Evolutionary conservation across 2,329 filamentous ascomycete genomes (phyloP).

Genomic region (Trichothecium sympodiale): DNA sequence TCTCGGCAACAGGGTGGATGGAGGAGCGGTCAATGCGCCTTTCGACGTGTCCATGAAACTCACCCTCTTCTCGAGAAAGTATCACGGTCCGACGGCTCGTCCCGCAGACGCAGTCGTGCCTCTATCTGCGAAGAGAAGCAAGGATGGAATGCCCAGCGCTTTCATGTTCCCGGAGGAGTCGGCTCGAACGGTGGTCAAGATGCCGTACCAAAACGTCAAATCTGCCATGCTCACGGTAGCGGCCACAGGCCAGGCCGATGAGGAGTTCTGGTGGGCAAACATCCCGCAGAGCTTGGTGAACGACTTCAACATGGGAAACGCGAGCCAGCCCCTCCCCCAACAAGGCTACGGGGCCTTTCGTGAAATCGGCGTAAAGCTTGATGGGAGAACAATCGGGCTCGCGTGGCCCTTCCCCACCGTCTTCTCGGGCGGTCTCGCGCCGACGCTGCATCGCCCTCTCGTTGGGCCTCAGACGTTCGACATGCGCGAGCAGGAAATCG

Average conservation of each 20-base stretch:
- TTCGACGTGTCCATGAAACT: conserved; percentile 68
- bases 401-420: conserved; percentile 75
- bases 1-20: conserved; percentile 44
- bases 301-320: conserved; percentile 42
- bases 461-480: conserved; percentile 73
- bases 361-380: conserved; percentile 67
- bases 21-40: conserved; percentile 45
- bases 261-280: conserved; percentile 84
- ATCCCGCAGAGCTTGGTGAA: conserved; percentile 50
- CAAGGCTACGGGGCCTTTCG: conserved; percentile 60
- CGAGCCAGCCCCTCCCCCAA: conserved; percentile 37
- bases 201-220: conserved; percentile 51
- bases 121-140: conserved; percentile 44
- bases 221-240: conserved; percentile 67
- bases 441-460: conserved; percentile 66
- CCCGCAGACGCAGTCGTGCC: conserved; percentile 58
- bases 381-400: conserved; percentile 61
- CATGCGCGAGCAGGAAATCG: conserved; percentile 68
- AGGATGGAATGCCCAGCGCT: conserved; percentile 44
- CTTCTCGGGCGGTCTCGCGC: conserved; percentile 71
- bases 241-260: conserved; percentile 62
- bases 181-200: conserved; percentile 44
- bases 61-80: conserved; percentile 44
- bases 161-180: conserved; percentile 56
- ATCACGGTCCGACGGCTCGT: conserved; percentile 7